These are phyloP conservation scores for Boletus smithii DNA, from an alignment of 1,284 basidiomycete genomes.

Conservation along the genomic window DNA sequence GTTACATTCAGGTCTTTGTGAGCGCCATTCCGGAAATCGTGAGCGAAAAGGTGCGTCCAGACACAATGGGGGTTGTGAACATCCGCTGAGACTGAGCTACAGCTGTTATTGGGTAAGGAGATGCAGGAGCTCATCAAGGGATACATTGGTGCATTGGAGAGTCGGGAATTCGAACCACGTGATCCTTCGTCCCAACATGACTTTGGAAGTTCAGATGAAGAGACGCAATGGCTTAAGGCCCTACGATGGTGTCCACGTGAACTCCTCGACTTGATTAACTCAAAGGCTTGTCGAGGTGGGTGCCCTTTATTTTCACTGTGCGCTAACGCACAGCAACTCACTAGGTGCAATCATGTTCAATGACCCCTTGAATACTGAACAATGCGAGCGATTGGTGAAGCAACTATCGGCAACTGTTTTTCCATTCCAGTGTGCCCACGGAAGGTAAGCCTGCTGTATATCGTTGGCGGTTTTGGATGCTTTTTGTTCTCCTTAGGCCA, in stretches of 20 bases:
- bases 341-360: slow-evolving; percentile 97
- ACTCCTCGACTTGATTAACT: slow-evolving; percentile 82
- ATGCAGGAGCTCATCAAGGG: slow-evolving; percentile 66
- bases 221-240: slow-evolving; percentile 62
- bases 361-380: slow-evolving; percentile 64
- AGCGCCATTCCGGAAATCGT: slow-evolving; percentile 60
- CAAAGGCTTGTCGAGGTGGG: slow-evolving; percentile 87
- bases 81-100: slow-evolving; percentile 10
- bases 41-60: slow-evolving; percentile 57
- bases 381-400: slow-evolving; percentile 68
- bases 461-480: background rate
- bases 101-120: slow-evolving; percentile 65
- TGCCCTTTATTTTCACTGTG: slow-evolving; percentile 2
- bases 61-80: background rate
- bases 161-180: slow-evolving; percentile 20
- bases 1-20: slow-evolving; percentile 59
- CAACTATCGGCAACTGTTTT: slow-evolving; percentile 70
- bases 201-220: slow-evolving; percentile 26
- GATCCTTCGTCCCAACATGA: slow-evolving; percentile 20
- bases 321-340: slow-evolving; percentile 5
- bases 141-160: slow-evolving; percentile 49
- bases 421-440: slow-evolving; percentile 95
- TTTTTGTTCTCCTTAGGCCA: slow-evolving; percentile 34
- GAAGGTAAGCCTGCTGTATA: slow-evolving; percentile 48
- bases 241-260: slow-evolving; percentile 76